Evolutionary conservation across 352 stramenopile genomes (phyloP).

Genomic region (Achlya hypogyna): DNA sequence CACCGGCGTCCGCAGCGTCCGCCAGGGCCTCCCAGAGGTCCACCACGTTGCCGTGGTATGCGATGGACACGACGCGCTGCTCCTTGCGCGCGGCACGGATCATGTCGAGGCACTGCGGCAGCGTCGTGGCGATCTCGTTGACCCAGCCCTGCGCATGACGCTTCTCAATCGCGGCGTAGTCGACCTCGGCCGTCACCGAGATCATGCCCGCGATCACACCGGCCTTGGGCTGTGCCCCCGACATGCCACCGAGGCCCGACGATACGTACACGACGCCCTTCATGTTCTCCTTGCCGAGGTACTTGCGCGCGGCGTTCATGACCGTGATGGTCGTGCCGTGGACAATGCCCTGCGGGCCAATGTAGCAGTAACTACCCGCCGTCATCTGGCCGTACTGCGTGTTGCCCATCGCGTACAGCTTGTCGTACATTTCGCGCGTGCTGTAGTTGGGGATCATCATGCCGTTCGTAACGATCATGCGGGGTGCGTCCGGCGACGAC

Average conservation of each 20-base stretch:
- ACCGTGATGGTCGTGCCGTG: conserved; percentile 87
- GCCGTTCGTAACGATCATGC: conserved; percentile 84
- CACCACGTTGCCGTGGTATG: conserved; percentile 81
- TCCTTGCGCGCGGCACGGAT: conserved; percentile 49
- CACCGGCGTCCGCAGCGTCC: conserved; percentile 62
- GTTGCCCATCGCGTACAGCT: conserved; percentile 80
- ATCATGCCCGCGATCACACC: conserved; percentile 80
- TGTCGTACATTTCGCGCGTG: conserved; percentile 77
- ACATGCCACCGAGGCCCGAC: conserved; percentile 81
- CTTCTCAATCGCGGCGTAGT: conserved; percentile 69
- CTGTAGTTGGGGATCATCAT: conserved; percentile 89
- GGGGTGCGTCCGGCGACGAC: conserved; percentile 51
- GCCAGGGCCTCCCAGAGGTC: conserved; percentile 77
- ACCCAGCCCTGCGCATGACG: conserved; percentile 81
- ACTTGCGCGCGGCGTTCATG: conserved; percentile 84
- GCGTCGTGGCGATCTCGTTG: conserved; percentile 60
- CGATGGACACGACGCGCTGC: conserved; percentile 63
- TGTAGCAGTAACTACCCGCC: conserved; percentile 87
- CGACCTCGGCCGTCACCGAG: conserved; percentile 79
- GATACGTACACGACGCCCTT: conserved; percentile 80
- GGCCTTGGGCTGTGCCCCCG: conserved; percentile 74
- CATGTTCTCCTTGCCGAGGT: conserved; percentile 57
- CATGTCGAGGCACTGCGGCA: conserved; percentile 55
- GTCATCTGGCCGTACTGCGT: conserved; percentile 88
- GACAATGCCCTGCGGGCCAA: conserved; percentile 84